These are phyloP conservation scores for Antrodiella citrinella DNA, from an alignment of 768 basidiomycete genomes.

Conservation along the genomic window DNA sequence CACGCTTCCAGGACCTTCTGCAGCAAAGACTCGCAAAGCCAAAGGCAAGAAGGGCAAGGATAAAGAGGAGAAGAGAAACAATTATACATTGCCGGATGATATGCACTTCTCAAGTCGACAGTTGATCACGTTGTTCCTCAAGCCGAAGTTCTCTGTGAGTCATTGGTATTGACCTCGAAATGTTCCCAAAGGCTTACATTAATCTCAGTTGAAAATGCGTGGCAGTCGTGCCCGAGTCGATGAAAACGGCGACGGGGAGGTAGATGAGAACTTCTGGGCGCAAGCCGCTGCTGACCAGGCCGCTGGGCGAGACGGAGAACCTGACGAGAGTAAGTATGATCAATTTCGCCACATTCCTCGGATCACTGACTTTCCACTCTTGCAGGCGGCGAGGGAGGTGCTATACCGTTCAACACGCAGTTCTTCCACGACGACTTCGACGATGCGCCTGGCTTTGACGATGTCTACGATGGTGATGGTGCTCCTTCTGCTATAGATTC, in stretches of 20 bases:
- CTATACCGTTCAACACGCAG: constrained; percentile 86
- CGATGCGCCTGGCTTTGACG: constrained; percentile 58
- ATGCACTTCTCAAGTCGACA: constrained; percentile 94
- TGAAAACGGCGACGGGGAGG: constrained; percentile 71
- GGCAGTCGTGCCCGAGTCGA: constrained; percentile 52
- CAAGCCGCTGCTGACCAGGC: constrained; percentile 84
- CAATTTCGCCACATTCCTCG: not conserved
- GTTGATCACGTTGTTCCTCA: constrained; percentile 87
- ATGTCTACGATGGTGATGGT: constrained; percentile 53
- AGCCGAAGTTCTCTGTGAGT: constrained; percentile 88
- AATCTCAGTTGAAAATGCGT: constrained; percentile 77
- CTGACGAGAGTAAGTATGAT: constrained; percentile 51
- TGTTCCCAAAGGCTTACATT: not conserved
- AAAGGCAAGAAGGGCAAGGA: constrained; percentile 41
- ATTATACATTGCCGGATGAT: constrained; percentile 85
- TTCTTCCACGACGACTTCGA: constrained; percentile 94
- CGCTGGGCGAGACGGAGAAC: constrained; percentile 43
- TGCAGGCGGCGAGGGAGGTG: constrained; percentile 37
- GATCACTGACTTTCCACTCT: not conserved
- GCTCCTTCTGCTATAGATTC: constrained; percentile 38
- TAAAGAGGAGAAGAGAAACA: constrained; percentile 57
- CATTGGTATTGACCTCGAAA: not conserved
- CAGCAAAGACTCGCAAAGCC: constrained; percentile 21
- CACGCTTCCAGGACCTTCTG: constrained; percentile 39
- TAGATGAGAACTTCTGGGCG: constrained; percentile 97